Conservation (phyloP, 2,329 filamentous ascomycete genomes). For the Sporothrix mexicana region DNA sequence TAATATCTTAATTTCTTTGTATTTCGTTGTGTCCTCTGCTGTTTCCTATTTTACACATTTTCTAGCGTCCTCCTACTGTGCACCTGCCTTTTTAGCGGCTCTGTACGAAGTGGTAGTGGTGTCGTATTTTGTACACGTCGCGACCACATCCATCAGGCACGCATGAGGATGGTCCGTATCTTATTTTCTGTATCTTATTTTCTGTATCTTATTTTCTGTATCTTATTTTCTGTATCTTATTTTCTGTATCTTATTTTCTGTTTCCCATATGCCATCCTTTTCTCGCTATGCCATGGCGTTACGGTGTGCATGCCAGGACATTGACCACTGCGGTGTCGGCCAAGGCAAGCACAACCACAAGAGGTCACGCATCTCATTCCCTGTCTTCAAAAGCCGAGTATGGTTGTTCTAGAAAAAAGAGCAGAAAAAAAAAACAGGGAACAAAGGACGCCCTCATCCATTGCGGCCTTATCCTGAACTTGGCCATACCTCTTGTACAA, state of each 20-base stretch:
- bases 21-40: too few species aligned
- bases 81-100: slow-evolving; percentile 17
- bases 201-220: too few species aligned
- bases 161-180: neutral
- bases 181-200: too few species aligned
- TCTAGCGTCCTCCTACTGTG: too few species aligned
- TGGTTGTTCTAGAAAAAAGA: slow-evolving; percentile 9
- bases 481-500: neutral
- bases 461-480: slow-evolving; percentile 20
- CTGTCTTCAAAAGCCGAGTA: neutral
- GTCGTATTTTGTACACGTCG: slow-evolving; percentile 32
- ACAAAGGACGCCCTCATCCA: neutral
- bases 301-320: neutral
- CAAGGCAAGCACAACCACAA: neutral
- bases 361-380: neutral
- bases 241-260: too few species aligned
- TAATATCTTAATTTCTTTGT: neutral
- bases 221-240: too few species aligned
- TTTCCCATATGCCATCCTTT: neutral
- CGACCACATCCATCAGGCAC: slow-evolving; percentile 8
- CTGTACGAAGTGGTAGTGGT: slow-evolving; percentile 11
- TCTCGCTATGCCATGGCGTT: slow-evolving; percentile 7
- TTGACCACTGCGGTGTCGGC: neutral
- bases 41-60: neutral
- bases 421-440: slow-evolving; percentile 20